Evolutionary conservation across 768 basidiomycete species (phyloP), one percentile per base, ranked within the genome.

Genomic region (Mycena belliarum): DNA sequence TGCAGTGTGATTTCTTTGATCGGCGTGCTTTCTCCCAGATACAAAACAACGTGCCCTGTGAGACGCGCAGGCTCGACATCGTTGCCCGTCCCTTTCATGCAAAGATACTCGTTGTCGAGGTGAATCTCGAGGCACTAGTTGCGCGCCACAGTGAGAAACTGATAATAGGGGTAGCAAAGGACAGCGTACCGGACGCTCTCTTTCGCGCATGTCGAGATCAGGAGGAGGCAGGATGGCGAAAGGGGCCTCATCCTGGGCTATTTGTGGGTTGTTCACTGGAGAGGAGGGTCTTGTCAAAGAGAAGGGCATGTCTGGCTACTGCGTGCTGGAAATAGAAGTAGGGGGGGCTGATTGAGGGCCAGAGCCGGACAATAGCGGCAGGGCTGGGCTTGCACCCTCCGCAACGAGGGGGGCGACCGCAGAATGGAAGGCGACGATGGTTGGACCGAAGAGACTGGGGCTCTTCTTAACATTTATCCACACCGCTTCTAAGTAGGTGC

Each of bases 31-130:
- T 98, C 93, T 2, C 80, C 76, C 41, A 98, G 82, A 70, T 87
- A 81, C 63, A 98, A 79, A 10, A 86, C 81, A 65, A 98, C 83
- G 67, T 87, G 81, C 6, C 96, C 96, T 42, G 86, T 86, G 61
- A 98, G 85, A 16, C 84, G 75, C 9, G 86, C 84, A 9, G 95
- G 88, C 65, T 95, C 90, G 60, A 93, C 86, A 61, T 96, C 93
- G 64, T 81, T 82, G 32, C 93, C 92, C 8, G 85, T 85, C 45
- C 94, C 93, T 61, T 85, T 82, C 66, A 98, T 81, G 50, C 80
- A 78, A 60, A 97, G 74, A 64, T 75, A 78, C 37, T 90, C 88
- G 4, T 80, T 77, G 69, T 89, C 85, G 52, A 97, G 82, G 51
- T 85, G 67, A 65, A 98, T 88, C 63, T 95, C 89, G 61, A 98